phyloP scores from a whole-genome alignment of 2,329 filamentous ascomycete genomes.

The Penicillium glabrum region DNA sequence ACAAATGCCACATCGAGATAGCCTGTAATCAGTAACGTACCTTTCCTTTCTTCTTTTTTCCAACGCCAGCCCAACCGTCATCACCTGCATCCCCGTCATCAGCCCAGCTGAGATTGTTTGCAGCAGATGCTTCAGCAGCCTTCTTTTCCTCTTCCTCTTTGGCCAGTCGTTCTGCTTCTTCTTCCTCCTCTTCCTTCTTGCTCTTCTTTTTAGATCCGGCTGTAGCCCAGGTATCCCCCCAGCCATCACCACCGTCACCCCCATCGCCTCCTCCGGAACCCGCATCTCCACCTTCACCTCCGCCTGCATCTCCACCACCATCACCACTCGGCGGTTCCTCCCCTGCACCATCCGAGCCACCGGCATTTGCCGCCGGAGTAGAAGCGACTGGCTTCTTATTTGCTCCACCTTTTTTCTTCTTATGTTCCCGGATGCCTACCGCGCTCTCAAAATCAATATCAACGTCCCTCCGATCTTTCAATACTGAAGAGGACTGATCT shows the following conservation, averaged over 20 bases:
- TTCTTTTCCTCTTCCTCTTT: conserved; percentile 25
- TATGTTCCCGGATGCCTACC: conserved; percentile 33
- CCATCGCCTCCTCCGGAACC: conserved; percentile 32
- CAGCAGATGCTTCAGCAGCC: conserved; percentile 32
- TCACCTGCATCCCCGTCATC: conserved; percentile 46
- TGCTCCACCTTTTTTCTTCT: conserved; percentile 30
- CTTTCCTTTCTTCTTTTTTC: conserved; percentile 60
- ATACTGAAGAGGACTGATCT: conserved; percentile 4
- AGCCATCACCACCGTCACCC: conserved; percentile 38
- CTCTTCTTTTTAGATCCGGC: conserved; percentile 31
- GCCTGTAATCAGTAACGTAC: conserved; percentile 34
- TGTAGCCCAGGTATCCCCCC: conserved; percentile 41
- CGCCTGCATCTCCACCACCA: conserved; percentile 26
- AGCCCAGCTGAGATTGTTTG: conserved; percentile 45
- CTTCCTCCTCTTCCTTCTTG: conserved; percentile 33
- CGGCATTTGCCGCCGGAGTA: conserved; percentile 8
- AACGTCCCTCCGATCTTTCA: conserved; percentile 9
- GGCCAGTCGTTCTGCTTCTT: conserved; percentile 29
- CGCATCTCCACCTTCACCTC: conserved; percentile 20
- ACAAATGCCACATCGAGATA: not conserved
- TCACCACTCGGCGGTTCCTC: conserved; percentile 28
- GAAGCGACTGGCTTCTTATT: conserved; percentile 20
- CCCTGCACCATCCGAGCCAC: conserved; percentile 30
- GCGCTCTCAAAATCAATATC: conserved; percentile 27
- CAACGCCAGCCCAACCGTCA: conserved; percentile 53